phyloP scores from a whole-genome alignment of 495 filamentous ascomycete genomes.

The Daldinia vernicosa region DNA sequence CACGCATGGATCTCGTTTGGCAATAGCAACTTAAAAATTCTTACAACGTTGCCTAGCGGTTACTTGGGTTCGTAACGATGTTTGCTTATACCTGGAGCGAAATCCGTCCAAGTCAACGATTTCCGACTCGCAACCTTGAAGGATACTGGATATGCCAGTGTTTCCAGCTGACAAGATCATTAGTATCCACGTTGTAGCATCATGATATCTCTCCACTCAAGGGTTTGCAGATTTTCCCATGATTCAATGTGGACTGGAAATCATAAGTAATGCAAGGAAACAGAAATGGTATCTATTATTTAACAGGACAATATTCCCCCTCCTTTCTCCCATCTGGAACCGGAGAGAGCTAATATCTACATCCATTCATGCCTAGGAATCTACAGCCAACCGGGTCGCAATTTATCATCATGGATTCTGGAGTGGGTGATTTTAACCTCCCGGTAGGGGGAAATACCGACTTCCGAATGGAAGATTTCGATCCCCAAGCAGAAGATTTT shows the following conservation, averaged over 20 bases:
- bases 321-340: neutral
- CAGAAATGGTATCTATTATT: neutral
- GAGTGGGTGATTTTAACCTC: neutral
- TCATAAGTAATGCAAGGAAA: neutral
- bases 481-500: neutral
- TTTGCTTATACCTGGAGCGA: neutral
- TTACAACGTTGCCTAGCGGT: neutral
- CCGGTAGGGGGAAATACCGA: neutral
- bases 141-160: neutral
- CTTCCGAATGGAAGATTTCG: neutral
- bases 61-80: neutral
- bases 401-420: neutral
- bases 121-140: neutral
- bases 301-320: neutral
- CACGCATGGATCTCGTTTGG: neutral
- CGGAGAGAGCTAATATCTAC: neutral
- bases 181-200: neutral
- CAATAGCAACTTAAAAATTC: neutral
- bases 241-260: neutral
- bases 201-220: neutral
- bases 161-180: too few species aligned
- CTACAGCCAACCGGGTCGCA: neutral
- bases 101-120: neutral
- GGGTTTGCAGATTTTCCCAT: neutral
- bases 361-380: neutral